phyloP scores from a whole-genome alignment of 148 eudicot species.

The Pouteria glomerata region DNA sequence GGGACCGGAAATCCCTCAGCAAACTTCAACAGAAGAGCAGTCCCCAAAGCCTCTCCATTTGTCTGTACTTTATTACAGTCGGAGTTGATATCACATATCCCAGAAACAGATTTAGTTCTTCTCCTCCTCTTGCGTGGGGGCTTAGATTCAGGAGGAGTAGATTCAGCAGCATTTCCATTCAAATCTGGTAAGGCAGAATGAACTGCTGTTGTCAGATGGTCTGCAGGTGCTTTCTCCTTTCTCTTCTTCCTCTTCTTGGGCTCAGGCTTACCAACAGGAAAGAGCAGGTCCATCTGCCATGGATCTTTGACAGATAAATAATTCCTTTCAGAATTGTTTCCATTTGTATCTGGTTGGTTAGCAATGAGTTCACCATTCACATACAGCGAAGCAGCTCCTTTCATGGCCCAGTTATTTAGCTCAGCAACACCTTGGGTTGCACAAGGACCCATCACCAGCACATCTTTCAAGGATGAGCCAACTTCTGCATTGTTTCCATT shows the following conservation, averaged over 20 bases:
- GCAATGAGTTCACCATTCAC: not conserved
- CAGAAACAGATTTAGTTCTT: conserved; percentile 10
- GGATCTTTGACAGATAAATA: conserved; percentile 35
- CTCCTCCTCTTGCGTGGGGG: conserved; percentile 22
- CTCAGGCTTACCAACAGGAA: conserved; percentile 14
- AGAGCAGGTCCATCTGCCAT: conserved; percentile 22
- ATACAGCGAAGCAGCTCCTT: not conserved
- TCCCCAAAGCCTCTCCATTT: conserved; percentile 22
- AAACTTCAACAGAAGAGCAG: conserved; percentile 31
- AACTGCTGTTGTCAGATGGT: conserved; percentile 3
- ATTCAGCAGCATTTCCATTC: conserved; percentile 33
- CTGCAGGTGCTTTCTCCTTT: conserved; percentile 21
- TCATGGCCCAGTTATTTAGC: conserved; percentile 5
- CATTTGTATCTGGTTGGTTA: conserved; percentile 9
- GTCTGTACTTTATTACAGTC: conserved; percentile 5
- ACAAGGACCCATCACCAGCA: conserved; percentile 25
- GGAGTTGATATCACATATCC: conserved; percentile 11
- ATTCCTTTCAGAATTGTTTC: conserved; percentile 25
- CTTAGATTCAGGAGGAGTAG: conserved; percentile 12
- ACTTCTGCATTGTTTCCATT: conserved; percentile 23
- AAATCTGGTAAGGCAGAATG: conserved; percentile 33
- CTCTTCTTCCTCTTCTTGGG: conserved; percentile 35
- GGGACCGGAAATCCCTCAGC: conserved; percentile 33
- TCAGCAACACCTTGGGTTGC: conserved; percentile 15
- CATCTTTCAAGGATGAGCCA: conserved; percentile 34